These are phyloP conservation scores for Carpinus fangiana DNA, from an alignment of 306 rosid species.

Conservation along the genomic window DNA sequence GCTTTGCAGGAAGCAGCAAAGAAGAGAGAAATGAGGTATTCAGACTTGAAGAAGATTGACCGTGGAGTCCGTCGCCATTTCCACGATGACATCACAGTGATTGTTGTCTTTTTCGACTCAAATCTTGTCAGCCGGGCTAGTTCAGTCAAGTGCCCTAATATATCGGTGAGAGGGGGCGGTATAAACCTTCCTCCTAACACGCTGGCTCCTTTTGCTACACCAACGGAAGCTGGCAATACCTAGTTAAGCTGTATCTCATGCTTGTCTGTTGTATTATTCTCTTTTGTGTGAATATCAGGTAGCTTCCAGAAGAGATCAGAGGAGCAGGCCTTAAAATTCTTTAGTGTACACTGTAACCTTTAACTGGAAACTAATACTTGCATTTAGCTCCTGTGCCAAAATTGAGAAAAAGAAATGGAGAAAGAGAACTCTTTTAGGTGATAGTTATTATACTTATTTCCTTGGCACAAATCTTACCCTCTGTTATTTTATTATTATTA, in stretches of 20 bases:
- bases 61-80: constrained; percentile 98
- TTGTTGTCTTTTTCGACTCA: constrained; percentile 79
- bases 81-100: constrained; percentile 95
- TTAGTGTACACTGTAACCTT: constrained; percentile 71
- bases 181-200: constrained; percentile 66
- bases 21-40: constrained; percentile 99
- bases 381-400: constrained; percentile 57
- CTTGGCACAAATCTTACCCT: constrained; percentile 36
- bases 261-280: constrained; percentile 54
- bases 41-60: constrained; percentile 92
- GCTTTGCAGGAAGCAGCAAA: constrained; percentile 90
- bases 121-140: constrained; percentile 74
- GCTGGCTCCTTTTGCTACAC: constrained; percentile 67
- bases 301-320: constrained; percentile 53
- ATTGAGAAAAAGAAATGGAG: constrained; percentile 37
- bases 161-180: constrained; percentile 92
- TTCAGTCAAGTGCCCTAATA: constrained; percentile 54
- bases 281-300: constrained; percentile 79
- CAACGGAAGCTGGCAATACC: constrained; percentile 56
- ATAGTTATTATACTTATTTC: constrained; percentile 48
- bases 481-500: neutral
- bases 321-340: constrained; percentile 70
- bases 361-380: constrained; percentile 62
- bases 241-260: constrained; percentile 41
- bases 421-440: constrained; percentile 44